Percentiles rank a stretch among this genome's conserved stretches.
Conservation (phyloP, 225 moss, liverwort and hornwort genomes). For the Bryum argenteum region DNA sequence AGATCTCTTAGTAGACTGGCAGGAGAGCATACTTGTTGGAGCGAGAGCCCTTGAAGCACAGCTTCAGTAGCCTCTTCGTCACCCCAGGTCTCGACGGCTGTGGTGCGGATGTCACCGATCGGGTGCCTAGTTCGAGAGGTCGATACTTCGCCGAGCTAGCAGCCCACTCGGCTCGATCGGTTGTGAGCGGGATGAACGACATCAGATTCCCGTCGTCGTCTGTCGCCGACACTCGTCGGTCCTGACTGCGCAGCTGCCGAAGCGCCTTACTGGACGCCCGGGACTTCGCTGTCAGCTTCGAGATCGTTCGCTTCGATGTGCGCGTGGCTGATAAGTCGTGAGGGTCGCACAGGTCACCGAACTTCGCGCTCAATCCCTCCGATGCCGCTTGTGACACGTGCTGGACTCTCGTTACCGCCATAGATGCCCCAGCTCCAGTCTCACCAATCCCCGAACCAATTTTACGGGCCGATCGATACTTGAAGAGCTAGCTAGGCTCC, state of each 20-base stretch:
- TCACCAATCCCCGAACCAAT: background rate
- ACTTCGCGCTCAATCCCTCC: constrained; percentile 47
- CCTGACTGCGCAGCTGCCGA: constrained; percentile 46
- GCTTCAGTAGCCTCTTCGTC: constrained; percentile 43
- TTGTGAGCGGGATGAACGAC: constrained; percentile 52
- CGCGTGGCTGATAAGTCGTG: constrained; percentile 42
- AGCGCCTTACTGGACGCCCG: constrained; percentile 46
- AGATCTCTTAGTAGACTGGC: constrained; percentile 20
- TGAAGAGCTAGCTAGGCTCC: too few species aligned
- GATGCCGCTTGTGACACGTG: constrained; percentile 50
- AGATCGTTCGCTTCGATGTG: constrained; percentile 40
- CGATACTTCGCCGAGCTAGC: constrained; percentile 38
- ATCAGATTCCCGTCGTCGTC: constrained; percentile 54
- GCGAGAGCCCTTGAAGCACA: constrained; percentile 36
- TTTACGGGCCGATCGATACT: too few species aligned
- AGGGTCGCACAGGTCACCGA: constrained; percentile 55
- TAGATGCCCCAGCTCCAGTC: background rate
- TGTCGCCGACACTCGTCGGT: constrained; percentile 27
- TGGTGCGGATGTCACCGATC: constrained; percentile 22
- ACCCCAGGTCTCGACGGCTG: constrained; percentile 37
- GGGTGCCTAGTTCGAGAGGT: constrained; percentile 26
- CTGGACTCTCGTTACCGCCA: constrained; percentile 48
- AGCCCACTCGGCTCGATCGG: constrained; percentile 36
- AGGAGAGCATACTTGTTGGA: constrained; percentile 40
- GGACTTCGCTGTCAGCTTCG: constrained; percentile 35